Percentiles rank a stretch among this genome's conserved stretches.
phyloP scores from a whole-genome alignment of 345 rosid genomes.

The Eucalyptus sp. region DNA sequence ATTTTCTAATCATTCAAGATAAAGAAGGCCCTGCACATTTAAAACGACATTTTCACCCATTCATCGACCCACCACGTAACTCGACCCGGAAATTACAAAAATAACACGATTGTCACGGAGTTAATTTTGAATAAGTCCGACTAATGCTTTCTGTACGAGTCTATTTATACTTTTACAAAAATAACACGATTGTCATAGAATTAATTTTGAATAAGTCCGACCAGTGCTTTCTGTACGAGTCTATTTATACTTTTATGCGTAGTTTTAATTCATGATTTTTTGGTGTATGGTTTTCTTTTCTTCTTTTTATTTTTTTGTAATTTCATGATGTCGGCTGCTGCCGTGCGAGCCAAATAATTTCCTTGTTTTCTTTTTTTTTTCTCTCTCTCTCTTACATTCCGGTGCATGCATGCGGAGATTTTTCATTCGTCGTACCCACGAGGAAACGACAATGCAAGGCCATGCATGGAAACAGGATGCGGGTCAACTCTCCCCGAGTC shows the following conservation, averaged over 20 bases:
- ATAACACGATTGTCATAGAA: no score
- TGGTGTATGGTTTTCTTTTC: not conserved
- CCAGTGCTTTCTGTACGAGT: no score
- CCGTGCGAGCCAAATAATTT: not conserved
- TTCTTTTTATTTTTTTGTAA: not conserved
- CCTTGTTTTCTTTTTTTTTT: no score
- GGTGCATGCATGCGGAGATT: not conserved
- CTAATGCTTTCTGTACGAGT: not conserved
- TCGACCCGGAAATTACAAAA: no score
- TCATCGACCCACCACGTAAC: no score
- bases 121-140: not conserved
- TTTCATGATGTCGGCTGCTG: not conserved
- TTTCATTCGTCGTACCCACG: not conserved
- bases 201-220: not conserved
- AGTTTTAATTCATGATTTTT: not conserved
- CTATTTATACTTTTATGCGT: not conserved
- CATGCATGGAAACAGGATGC: not conserved
- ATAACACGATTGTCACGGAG: no score
- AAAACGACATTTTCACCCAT: not conserved
- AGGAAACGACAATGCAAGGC: not conserved
- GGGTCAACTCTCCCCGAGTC: not conserved
- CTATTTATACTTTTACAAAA: not conserved
- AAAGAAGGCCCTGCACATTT: not conserved
- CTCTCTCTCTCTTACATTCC: not conserved
- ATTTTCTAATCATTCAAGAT: not conserved